phyloP scores from a whole-genome alignment of 1,284 basidiomycete species.

The Flammula alnicola region DNA sequence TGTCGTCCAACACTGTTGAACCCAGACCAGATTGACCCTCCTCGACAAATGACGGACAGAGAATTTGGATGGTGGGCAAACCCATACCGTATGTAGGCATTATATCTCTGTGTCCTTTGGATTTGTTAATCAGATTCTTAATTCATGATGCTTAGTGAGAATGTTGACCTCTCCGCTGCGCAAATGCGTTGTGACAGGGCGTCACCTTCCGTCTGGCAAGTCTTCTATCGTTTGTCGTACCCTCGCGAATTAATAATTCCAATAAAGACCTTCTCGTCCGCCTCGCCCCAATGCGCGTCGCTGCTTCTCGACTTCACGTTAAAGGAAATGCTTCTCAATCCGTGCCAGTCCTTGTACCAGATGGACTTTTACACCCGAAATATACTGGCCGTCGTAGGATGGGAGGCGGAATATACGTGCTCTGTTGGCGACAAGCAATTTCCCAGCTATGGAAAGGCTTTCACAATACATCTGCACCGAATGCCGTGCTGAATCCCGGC shows the following conservation, averaged over 20 bases:
- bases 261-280: constrained; percentile 69
- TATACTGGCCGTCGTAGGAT: constrained; percentile 50
- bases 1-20: constrained; percentile 32
- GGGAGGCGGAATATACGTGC: constrained; percentile 52
- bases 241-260: constrained; percentile 7
- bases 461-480: constrained; percentile 34
- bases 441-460: constrained; percentile 33
- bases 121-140: constrained; percentile 32
- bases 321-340: constrained; percentile 1
- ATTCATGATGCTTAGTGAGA: constrained; percentile 54
- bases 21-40: constrained; percentile 35
- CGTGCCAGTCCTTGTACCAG: constrained; percentile 51
- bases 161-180: constrained; percentile 72
- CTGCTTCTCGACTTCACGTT: constrained; percentile 23
- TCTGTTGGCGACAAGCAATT: constrained; percentile 60
- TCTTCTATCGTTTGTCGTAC: constrained; percentile 1
- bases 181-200: constrained; percentile 52
- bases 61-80: constrained; percentile 73
- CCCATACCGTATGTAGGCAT: constrained; percentile 65
- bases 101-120: constrained; percentile 2
- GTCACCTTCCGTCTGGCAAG: constrained; percentile 62
- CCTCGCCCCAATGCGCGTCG: constrained; percentile 51
- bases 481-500: constrained; percentile 30
- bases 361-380: constrained; percentile 69
- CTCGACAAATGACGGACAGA: constrained; percentile 60